A percentile compares a stretch with the other conserved stretches of the same genome.
Conservation (phyloP, 2,329 filamentous ascomycete species). For the Alternaria gaisen region DNA sequence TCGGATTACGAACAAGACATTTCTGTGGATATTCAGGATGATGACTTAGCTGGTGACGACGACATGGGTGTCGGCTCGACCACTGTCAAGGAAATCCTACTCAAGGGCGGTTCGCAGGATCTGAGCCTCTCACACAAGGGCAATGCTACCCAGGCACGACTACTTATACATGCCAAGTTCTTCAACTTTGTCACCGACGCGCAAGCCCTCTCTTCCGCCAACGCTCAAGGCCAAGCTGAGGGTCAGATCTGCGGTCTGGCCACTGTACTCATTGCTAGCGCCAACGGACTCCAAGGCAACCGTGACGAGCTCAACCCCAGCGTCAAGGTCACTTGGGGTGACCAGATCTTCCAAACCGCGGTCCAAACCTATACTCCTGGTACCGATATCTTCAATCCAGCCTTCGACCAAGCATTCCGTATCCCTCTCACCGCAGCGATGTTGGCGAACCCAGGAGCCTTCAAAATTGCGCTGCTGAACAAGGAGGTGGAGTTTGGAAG, state of each 20-base stretch:
- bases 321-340: constrained; percentile 56
- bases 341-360: constrained; percentile 54
- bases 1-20: constrained; percentile 57
- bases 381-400: constrained; percentile 59
- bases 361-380: constrained; percentile 57
- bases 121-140: constrained; percentile 52
- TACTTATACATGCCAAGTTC: constrained; percentile 54
- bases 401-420: constrained; percentile 58
- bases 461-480: constrained; percentile 42
- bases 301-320: constrained; percentile 58
- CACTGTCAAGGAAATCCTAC: constrained; percentile 54
- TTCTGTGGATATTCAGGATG: constrained; percentile 55
- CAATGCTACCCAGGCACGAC: constrained; percentile 46
- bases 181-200: constrained; percentile 54
- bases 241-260: constrained; percentile 53
- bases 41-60: constrained; percentile 55
- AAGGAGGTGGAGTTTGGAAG: constrained; percentile 37
- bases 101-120: constrained; percentile 55
- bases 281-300: constrained; percentile 53
- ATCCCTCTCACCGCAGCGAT: constrained; percentile 53
- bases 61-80: constrained; percentile 56
- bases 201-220: constrained; percentile 40
- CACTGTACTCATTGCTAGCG: constrained; percentile 57
- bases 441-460: constrained; percentile 30
- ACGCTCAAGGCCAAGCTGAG: constrained; percentile 29